phyloP scores from a whole-genome alignment of 352 stramenopile species.

The Pythium guiyangense region DNA sequence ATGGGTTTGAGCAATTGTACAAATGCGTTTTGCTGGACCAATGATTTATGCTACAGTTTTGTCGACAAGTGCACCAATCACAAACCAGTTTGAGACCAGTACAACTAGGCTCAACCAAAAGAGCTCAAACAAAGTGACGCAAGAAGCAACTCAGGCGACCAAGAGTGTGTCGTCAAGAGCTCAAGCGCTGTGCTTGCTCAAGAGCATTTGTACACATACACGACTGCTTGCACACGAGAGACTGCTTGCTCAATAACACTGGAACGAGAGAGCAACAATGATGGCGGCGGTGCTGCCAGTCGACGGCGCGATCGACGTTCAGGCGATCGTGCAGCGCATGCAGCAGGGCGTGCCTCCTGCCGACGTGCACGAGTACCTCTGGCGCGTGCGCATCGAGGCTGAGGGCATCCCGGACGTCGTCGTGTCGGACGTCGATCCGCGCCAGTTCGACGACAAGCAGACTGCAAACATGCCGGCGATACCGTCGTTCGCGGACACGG shows the following conservation, averaged over 20 bases:
- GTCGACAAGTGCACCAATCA: no score
- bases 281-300: conserved; percentile 69
- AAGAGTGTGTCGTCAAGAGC: background rate
- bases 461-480: conserved; percentile 71
- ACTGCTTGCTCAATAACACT: background rate
- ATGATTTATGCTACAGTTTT: no score
- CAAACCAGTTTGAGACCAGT: no score
- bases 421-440: conserved; percentile 56
- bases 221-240: no score
- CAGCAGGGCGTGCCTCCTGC: no score
- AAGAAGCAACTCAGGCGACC: no score
- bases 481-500: conserved; percentile 28
- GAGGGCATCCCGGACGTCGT: conserved; percentile 77
- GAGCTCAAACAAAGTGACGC: no score
- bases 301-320: conserved; percentile 57
- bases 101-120: no score
- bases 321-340: conserved; percentile 14
- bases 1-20: no score
- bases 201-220: no score
- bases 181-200: no score
- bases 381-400: conserved; percentile 75
- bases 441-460: conserved; percentile 61
- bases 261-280: conserved; percentile 31
- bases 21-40: no score
- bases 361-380: conserved; percentile 89